These are phyloP conservation scores for Gracilaria vermiculophylla DNA, from an alignment of 23 red algal species.

Conservation along the genomic window DNA sequence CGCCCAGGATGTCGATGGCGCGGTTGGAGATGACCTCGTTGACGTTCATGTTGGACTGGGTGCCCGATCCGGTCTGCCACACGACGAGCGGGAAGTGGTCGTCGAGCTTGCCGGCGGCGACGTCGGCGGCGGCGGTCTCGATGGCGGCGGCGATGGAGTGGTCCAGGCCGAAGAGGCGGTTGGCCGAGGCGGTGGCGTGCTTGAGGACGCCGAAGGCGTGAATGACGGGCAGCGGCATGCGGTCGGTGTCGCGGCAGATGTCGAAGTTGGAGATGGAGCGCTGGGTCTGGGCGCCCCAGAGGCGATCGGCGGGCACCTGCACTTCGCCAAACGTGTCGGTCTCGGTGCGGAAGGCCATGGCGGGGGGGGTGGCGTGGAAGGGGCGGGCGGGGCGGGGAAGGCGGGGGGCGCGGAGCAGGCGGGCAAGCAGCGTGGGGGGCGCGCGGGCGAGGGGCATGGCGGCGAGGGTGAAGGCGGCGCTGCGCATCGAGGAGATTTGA, in stretches of 20 bases:
- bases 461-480: background rate
- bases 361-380: background rate
- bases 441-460: background rate
- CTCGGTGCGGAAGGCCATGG: constrained; percentile 56
- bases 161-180: constrained; percentile 74
- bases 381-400: background rate
- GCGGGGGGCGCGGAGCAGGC: background rate
- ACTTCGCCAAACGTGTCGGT: constrained; percentile 88
- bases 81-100: constrained; percentile 99
- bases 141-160: constrained; percentile 65
- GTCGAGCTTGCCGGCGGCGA: constrained; percentile 78
- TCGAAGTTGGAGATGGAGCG: constrained; percentile 95
- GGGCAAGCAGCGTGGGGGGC: background rate
- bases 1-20: constrained; percentile 94
- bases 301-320: constrained; percentile 75
- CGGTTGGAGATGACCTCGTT: constrained; percentile 98
- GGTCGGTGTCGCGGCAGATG: constrained; percentile 80
- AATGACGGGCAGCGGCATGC: constrained; percentile 91
- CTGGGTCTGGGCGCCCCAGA: constrained; percentile 96
- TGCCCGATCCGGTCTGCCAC: constrained; percentile 99
- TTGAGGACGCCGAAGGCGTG: constrained; percentile 92
- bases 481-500: background rate
- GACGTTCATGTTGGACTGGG: constrained; percentile 99
- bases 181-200: constrained; percentile 82
- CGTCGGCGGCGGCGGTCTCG: constrained; percentile 82